Evolutionary conservation across 495 filamentous ascomycete genomes (phyloP), one percentile per base, ranked within the genome.

Genomic region (Aspergillus cavernicola): DNA sequence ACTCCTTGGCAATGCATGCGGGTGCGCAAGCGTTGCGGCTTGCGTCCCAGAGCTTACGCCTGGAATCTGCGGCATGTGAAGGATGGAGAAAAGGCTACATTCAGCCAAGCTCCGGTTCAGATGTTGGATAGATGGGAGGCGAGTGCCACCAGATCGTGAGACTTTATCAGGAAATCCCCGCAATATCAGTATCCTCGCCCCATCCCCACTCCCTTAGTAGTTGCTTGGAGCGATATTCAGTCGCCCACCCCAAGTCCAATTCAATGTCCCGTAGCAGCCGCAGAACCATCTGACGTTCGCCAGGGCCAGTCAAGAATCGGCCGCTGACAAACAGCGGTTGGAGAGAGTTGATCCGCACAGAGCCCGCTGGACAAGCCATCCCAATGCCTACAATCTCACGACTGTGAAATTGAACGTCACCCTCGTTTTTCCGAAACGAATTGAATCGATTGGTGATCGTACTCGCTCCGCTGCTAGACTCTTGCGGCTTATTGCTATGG

Each of bases 291-390:
- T 72, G 66, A 2, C 80, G 71, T 58, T 82, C 82, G 5, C 66
- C 66, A 19, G 66, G 52, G 33, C 80, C 78, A 2, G 59, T 72
- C 22, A 85, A 61, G 59, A 80, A 84, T 55, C 84, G 80, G 0
- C 82, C 82, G 9, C 79, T 81, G 37, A 84, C 80, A 58, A 80
- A 86, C 1, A 86, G 63, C 12, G 82, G 80, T 53, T 86, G 82
- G 13, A 84, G 70, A 15, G 76, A 75, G 60, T 85, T 78, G 55
- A 85, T 80, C 9, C 81, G 66, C 0, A 81, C 79, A 16, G 72
- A 74, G 8, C 77, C 78, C 36, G 81, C 78, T 19, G 77, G 76
- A 31, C 81, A 70, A 7, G 72, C 72, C 46, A 81, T 73, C 4
- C 73, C 79, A 55, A 84, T 84, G 3, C 72, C 75, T 22, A 79